Evolutionary conservation across 176 grass and related monocot genomes (phyloP).

Genomic region (Tillandsia fasciculata): DNA sequence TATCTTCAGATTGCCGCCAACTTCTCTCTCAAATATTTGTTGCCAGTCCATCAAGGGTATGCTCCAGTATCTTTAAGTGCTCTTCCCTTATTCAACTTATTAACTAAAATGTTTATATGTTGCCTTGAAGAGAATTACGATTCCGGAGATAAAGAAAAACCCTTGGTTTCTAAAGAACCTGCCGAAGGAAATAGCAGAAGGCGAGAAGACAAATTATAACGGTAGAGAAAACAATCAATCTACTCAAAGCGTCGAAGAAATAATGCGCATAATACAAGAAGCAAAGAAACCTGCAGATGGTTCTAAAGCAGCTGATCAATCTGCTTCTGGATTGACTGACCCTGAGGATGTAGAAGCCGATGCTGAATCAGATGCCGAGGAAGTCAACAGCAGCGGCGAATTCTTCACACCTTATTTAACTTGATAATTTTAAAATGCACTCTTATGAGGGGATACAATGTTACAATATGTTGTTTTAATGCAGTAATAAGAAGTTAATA

Average conservation of each 20-base stretch:
- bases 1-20: slow-evolving; percentile 59
- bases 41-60: slow-evolving; percentile 81
- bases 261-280: slow-evolving; percentile 74
- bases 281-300: slow-evolving; percentile 47
- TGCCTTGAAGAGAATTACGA: slow-evolving; percentile 59
- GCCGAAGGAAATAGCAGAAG: slow-evolving; percentile 57
- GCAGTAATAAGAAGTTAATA: not conserved
- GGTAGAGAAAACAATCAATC: slow-evolving; percentile 6
- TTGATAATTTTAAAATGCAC: not conserved
- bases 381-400: slow-evolving; percentile 15
- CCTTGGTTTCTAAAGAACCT: slow-evolving; percentile 86
- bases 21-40: slow-evolving; percentile 94
- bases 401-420: slow-evolving; percentile 6
- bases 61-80: not conserved
- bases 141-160: slow-evolving; percentile 85
- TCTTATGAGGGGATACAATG: not conserved
- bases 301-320: slow-evolving; percentile 24
- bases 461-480: not conserved
- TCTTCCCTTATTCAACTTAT: not conserved
- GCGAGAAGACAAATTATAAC: slow-evolving; percentile 50
- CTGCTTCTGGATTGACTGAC: slow-evolving; percentile 36
- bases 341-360: slow-evolving; percentile 34
- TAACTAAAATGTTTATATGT: not conserved
- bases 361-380: slow-evolving; percentile 8
- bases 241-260: slow-evolving; percentile 57